phyloP scores from a whole-genome alignment of 306 rosid species.

The Corylus heterophylla region DNA sequence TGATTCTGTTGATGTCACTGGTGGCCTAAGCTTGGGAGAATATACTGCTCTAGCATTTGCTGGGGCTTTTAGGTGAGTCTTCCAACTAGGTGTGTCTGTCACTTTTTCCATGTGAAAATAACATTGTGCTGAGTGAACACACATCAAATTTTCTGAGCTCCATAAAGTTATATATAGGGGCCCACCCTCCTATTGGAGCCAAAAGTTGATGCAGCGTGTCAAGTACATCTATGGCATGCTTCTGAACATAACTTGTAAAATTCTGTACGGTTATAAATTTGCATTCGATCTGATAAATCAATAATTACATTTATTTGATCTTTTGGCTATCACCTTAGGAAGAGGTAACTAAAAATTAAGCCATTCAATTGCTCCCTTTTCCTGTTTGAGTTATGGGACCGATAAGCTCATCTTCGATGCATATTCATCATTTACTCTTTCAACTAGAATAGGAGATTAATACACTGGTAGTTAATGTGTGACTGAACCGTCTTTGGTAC shows the following conservation, averaged over 20 bases:
- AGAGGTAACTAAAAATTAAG: background rate
- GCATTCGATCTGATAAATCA: conserved; percentile 10
- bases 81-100: background rate
- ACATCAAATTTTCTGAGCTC: background rate
- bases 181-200: conserved; percentile 9
- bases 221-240: background rate
- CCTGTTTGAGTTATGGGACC: background rate
- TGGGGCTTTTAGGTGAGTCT: conserved; percentile 81
- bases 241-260: conserved; percentile 6
- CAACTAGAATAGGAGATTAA: background rate
- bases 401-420: conserved; percentile 11
- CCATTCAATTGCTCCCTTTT: conserved; percentile 6
- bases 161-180: background rate
- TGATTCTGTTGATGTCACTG: conserved; percentile 90
- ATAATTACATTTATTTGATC: background rate
- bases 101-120: background rate
- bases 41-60: conserved; percentile 95
- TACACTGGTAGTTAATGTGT: background rate
- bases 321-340: background rate
- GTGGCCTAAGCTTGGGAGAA: conserved; percentile 97
- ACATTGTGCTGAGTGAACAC: conserved; percentile 3
- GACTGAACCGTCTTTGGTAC: no score
- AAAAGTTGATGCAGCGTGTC: background rate
- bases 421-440: background rate
- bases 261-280: background rate